Evolutionary conservation across 768 basidiomycete species (phyloP), one percentile per base, ranked within the genome.

Genomic region (Agaricus sinodeliciosus): DNA sequence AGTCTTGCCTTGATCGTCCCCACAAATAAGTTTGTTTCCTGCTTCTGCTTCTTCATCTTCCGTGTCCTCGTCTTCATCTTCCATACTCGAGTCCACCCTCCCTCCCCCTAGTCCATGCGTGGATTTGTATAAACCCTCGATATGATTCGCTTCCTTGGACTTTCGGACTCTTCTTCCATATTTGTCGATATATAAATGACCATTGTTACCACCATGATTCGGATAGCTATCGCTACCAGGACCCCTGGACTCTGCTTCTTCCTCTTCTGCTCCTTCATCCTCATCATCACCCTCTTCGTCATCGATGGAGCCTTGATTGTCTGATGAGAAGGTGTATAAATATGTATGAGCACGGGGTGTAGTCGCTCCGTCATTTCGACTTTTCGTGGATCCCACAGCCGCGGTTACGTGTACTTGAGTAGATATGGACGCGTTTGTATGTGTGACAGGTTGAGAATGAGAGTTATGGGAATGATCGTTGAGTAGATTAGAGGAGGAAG

Each of bases 161-260:
- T 49, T 44, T 63, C 64, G 28, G 59, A 54, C 37, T 63, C 63
- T 25, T 46, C 58, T 47, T 43, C 57, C 48, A 45, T 45, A 52
- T 5, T 56, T 55, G 18, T 63, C 62, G 8, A 36, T 41, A 37
- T 49, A 58, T 15, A 59, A 61, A 22, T 62, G 63, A 31, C 3
- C 31, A 8, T 4, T 8, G 31, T 8, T 31, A 31, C 31, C 31
- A 31, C 31, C 31, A 31, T 4, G 31, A 8, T 31, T 5, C 31
- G 31, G 31, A 31, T 31, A 11, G 8, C 59, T 59, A 15, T 59
- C 62, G 11, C 55, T 57, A 22, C 59, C 62, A n/a, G 16, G n/a
- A 22, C 12, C 31, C 18, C 2, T 42, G 45, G 15, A 41, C 58
- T 15, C 15, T 16, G 1, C 19, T 13, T 25, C 62, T 59, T 63